Evolutionary conservation across 257 asterid genomes (phyloP).

Genomic region (Nicotiana noctiflora): DNA sequence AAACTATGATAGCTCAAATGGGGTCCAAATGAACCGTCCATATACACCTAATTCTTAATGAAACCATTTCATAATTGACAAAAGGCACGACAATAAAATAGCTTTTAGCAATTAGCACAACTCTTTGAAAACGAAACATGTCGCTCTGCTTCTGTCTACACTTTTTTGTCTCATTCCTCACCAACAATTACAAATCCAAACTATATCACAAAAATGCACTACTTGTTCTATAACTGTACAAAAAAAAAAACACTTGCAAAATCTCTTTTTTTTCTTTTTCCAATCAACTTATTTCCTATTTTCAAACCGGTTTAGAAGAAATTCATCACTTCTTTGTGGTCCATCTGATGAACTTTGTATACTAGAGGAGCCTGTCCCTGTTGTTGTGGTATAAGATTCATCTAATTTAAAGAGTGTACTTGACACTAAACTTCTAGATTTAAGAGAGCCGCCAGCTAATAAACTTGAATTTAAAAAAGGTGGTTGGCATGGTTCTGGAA

Average conservation of each 20-base stretch:
- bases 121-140: not conserved
- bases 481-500: too few relatives aligned
- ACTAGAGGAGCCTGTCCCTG: conserved; percentile 48
- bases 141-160: not conserved
- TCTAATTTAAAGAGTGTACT: conserved; percentile 25
- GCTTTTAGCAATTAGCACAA: not conserved
- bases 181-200: not conserved
- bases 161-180: not conserved
- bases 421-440: conserved; percentile 26
- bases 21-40: conserved; percentile 24
- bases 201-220: not conserved
- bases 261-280: not conserved
- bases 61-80: not conserved
- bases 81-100: not conserved
- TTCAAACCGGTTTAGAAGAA: not conserved
- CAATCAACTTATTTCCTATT: not conserved
- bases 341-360: conserved; percentile 56
- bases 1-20: conserved; percentile 2
- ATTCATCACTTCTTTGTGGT: conserved; percentile 15
- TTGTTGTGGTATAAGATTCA: conserved; percentile 39
- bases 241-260: not conserved
- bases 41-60: conserved; percentile 10
- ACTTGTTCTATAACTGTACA: conserved; percentile 3
- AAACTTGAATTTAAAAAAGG: too few relatives aligned
- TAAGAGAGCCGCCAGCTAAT: too few relatives aligned